Conservation (phyloP, 2,329 filamentous ascomycete species). For the Fusarium haematococcum region DNA sequence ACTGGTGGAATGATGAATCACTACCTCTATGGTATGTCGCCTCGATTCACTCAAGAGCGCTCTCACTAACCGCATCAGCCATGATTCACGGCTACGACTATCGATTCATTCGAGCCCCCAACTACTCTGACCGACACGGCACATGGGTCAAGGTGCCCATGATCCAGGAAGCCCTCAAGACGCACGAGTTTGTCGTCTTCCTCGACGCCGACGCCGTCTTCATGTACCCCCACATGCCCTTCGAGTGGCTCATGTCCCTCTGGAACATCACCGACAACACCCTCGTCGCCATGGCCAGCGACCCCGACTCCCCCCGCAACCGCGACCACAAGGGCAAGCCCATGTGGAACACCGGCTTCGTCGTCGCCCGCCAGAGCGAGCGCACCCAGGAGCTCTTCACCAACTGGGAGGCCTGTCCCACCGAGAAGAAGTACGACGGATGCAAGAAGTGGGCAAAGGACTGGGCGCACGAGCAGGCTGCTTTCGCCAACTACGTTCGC, state of each 20-base stretch:
- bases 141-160: slow-evolving; percentile 60
- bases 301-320: slow-evolving; percentile 55
- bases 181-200: slow-evolving; percentile 57
- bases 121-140: slow-evolving; percentile 54
- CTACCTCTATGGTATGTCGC: slow-evolving; percentile 35
- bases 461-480: slow-evolving; percentile 45
- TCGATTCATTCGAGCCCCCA: slow-evolving; percentile 57
- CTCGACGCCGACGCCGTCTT: slow-evolving; percentile 59
- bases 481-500: slow-evolving; percentile 39
- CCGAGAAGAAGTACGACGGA: slow-evolving; percentile 21
- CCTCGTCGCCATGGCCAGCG: slow-evolving; percentile 58
- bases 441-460: slow-evolving; percentile 37
- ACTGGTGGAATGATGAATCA: slow-evolving; percentile 36
- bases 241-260: slow-evolving; percentile 62
- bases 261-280: slow-evolving; percentile 56
- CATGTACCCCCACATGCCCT: slow-evolving; percentile 55
- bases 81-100: slow-evolving; percentile 63
- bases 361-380: slow-evolving; percentile 36
- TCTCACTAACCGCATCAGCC: slow-evolving; percentile 17
- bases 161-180: slow-evolving; percentile 51
- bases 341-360: slow-evolving; percentile 41
- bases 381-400: slow-evolving; percentile 39
- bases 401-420: slow-evolving; percentile 32
- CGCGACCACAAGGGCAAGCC: slow-evolving; percentile 46
- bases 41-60: neutral